A percentile compares a stretch with the other conserved stretches of the same genome.
phyloP scores from a whole-genome alignment of 345 rosid species.

The Salix arbutifolia region DNA sequence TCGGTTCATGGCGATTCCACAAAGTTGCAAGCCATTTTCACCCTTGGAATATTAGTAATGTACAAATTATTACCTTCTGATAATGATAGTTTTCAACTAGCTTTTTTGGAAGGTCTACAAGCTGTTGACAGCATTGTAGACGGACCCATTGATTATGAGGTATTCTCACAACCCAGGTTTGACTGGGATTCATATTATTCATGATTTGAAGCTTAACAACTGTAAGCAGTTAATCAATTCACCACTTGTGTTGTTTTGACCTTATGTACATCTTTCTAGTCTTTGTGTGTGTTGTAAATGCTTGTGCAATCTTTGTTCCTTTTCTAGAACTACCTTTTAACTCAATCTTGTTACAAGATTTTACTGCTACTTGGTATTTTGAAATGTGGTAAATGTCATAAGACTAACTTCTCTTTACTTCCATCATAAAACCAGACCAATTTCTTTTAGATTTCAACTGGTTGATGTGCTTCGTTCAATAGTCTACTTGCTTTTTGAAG shows the following conservation, averaged over 20 bases:
- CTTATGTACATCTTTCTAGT: neutral
- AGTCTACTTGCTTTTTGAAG: neutral
- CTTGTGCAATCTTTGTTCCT: neutral
- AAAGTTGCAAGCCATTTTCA: slow-evolving; percentile 94
- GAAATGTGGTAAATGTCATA: too few relatives aligned
- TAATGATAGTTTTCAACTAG: slow-evolving; percentile 57
- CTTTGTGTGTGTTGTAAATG: neutral
- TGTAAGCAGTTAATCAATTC: slow-evolving; percentile 15
- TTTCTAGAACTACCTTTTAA: neutral
- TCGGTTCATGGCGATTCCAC: slow-evolving; percentile 87
- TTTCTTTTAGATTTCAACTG: neutral
- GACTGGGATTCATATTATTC: slow-evolving; percentile 75
- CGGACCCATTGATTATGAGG: slow-evolving; percentile 84
- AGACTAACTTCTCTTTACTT: neutral
- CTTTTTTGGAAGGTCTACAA: slow-evolving; percentile 67
- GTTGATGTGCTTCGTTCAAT: neutral
- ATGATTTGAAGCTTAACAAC: slow-evolving; percentile 23
- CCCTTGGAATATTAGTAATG: slow-evolving; percentile 74
- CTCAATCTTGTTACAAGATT: neutral
- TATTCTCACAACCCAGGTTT: slow-evolving; percentile 78
- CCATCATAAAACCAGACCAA: neutral
- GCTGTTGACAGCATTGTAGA: slow-evolving; percentile 70
- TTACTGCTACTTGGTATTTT: neutral
- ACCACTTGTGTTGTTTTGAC: slow-evolving; percentile 1
- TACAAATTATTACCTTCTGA: slow-evolving; percentile 84